These are phyloP conservation scores for Biscogniauxia mediterranea DNA, from an alignment of 2,329 filamentous ascomycete genomes.

Conservation along the genomic window DNA sequence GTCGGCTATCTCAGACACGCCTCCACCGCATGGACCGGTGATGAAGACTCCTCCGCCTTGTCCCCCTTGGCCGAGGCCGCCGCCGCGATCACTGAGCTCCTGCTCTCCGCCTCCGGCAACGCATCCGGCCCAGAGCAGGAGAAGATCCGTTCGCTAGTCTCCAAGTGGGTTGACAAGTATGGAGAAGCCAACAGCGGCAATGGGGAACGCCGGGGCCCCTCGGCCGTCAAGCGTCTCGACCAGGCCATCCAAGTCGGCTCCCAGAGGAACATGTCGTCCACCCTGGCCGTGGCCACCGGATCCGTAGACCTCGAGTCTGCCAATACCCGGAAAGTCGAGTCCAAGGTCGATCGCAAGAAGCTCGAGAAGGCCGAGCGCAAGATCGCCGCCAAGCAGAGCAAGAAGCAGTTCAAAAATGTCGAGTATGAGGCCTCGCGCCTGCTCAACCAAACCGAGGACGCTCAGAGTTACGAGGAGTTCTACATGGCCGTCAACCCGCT, in stretches of 20 bases:
- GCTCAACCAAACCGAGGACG: conserved; percentile 75
- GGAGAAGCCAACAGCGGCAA: conserved; percentile 73
- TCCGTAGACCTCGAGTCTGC: conserved; percentile 91
- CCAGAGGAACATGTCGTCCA: conserved; percentile 94
- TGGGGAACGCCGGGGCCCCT: conserved; percentile 68
- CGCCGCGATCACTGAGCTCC: conserved; percentile 77
- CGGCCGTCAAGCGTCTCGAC: conserved; percentile 80
- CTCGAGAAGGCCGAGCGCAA: conserved; percentile 97
- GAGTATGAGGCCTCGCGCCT: conserved; percentile 94
- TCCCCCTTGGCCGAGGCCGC: conserved; percentile 85
- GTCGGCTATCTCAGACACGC: conserved; percentile 94
- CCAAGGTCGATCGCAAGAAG: conserved; percentile 97
- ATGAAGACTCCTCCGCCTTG: conserved; percentile 65
- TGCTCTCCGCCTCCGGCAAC: conserved; percentile 90
- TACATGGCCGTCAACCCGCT: conserved; percentile 99
- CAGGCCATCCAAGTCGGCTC: conserved; percentile 93
- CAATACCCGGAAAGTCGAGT: conserved; percentile 91
- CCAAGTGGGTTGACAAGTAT: conserved; percentile 85
- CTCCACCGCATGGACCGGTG: conserved; percentile 75
- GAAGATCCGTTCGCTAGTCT: conserved; percentile 78
- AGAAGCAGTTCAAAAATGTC: conserved; percentile 97
- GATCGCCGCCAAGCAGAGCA: conserved; percentile 96
- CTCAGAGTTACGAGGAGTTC: conserved; percentile 97
- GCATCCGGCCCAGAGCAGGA: conserved; percentile 69
- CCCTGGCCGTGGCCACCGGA: conserved; percentile 79